Evolutionary conservation across 768 basidiomycete genomes (phyloP).

Genomic region (Pholiota molesta): DNA sequence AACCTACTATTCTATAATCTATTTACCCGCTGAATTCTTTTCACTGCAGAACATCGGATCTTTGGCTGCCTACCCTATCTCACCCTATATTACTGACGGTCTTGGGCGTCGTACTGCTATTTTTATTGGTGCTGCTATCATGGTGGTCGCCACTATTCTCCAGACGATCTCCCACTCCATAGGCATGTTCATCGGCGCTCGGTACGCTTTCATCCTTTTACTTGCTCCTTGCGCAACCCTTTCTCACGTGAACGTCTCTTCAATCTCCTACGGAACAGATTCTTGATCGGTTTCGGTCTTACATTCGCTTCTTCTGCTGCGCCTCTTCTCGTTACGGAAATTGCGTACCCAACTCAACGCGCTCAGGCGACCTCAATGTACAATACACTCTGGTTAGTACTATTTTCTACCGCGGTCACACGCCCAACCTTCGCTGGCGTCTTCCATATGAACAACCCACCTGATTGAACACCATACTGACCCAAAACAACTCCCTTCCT

Average conservation of each 20-base stretch:
- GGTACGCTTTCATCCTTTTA: conserved; percentile 34
- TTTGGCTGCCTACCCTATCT: conserved; percentile 61
- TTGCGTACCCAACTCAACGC: conserved; percentile 75
- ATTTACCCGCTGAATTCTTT: background rate
- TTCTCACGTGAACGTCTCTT: background rate
- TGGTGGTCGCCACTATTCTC: conserved; percentile 58
- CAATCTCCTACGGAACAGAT: conserved; percentile 30
- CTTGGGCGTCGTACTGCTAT: conserved; percentile 63
- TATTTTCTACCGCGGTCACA: background rate
- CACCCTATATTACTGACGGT: conserved; percentile 64
- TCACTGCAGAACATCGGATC: conserved; percentile 57
- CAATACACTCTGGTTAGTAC: conserved; percentile 64
- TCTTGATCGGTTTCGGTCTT: conserved; percentile 66
- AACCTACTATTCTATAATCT: conserved; percentile 1
- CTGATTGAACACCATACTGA: conserved; percentile 7
- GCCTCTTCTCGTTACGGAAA: conserved; percentile 75
- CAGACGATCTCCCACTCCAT: conserved; percentile 63
- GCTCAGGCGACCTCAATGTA: conserved; percentile 70
- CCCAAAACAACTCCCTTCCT: conserved; percentile 5
- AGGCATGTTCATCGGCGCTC: conserved; percentile 69
- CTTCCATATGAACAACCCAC: background rate
- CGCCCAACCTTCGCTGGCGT: conserved; percentile 2
- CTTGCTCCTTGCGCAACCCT: background rate
- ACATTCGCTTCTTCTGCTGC: conserved; percentile 71
- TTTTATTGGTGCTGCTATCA: conserved; percentile 59